phyloP scores from a whole-genome alignment of 1,284 basidiomycete genomes.

The Leccinum solheimii region DNA sequence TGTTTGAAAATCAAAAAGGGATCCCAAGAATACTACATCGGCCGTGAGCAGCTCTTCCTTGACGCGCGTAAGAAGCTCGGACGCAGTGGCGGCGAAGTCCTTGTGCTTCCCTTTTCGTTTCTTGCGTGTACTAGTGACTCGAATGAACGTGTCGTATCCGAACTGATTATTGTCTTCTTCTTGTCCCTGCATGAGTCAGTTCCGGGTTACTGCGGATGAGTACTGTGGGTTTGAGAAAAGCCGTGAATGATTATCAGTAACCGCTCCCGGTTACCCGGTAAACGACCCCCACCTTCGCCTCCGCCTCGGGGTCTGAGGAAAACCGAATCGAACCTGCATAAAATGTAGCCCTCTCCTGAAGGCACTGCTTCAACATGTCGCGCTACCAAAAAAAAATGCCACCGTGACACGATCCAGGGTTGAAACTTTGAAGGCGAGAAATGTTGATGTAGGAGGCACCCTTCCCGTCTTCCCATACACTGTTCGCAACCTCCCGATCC shows the following conservation, averaged over 20 bases:
- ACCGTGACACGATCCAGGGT: background rate
- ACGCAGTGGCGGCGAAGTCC: slow-evolving; percentile 25
- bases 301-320: background rate
- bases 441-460: background rate
- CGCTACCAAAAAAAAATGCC: background rate
- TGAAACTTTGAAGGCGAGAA: slow-evolving; percentile 13
- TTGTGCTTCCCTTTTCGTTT: slow-evolving; percentile 32
- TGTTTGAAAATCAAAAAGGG: no score
- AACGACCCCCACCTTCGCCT: background rate
- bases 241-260: background rate
- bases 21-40: no score
- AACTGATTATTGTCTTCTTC: slow-evolving; percentile 26
- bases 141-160: slow-evolving; percentile 40
- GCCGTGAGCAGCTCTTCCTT: slow-evolving; percentile 36
- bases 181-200: slow-evolving; percentile 20
- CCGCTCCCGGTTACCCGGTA: background rate
- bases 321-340: background rate
- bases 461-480: no score
- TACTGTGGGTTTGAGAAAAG: background rate
- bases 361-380: background rate
- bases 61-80: slow-evolving; percentile 37
- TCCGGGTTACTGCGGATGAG: background rate
- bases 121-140: slow-evolving; percentile 41
- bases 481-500: no score
- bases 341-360: background rate